Conservation (phyloP, 768 basidiomycete species). For the Sporobolomyces phaffii region DNA sequence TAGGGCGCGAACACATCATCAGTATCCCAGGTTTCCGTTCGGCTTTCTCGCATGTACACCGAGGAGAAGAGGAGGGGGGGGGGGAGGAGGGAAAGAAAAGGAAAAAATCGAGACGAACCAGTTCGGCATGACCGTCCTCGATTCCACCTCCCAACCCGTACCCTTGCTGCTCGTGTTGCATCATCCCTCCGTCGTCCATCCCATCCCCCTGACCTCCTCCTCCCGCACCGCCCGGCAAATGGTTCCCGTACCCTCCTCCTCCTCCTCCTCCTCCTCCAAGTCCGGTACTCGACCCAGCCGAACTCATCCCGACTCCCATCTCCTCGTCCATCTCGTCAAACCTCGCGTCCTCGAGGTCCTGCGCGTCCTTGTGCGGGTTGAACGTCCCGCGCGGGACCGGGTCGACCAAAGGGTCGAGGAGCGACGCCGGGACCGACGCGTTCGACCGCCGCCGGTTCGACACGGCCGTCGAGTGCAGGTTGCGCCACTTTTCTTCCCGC, state of each 20-base stretch:
- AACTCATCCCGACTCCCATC: slow-evolving; percentile 24
- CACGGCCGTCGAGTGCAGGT: slow-evolving; percentile 53
- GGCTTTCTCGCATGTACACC: no score
- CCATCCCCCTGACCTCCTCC: neutral
- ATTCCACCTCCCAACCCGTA: neutral
- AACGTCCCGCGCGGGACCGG: slow-evolving; percentile 33
- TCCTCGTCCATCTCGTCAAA: slow-evolving; percentile 40
- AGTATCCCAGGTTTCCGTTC: no score
- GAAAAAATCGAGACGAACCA: slow-evolving; percentile 35
- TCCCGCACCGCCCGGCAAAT: neutral
- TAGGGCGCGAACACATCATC: no score
- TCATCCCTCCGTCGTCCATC: slow-evolving; percentile 14
- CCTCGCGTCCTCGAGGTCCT: slow-evolving; percentile 23
- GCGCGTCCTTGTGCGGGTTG: slow-evolving; percentile 30
- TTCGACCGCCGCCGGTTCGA: slow-evolving; percentile 26
- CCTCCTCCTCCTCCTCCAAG: neutral
- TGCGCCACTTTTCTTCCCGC: slow-evolving; percentile 86
- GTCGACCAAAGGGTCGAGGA: slow-evolving; percentile 15
- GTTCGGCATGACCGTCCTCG: slow-evolving; percentile 31
- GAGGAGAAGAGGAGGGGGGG: neutral
- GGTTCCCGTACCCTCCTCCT: no score
- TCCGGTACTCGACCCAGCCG: neutral
- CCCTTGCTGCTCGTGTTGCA: slow-evolving; percentile 12
- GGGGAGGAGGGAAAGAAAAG: neutral
- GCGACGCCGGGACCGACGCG: neutral